A percentile compares a stretch with the other conserved stretches of the same genome.
phyloP scores from a whole-genome alignment of 1,139 yeast species.

The Pichia sp. region DNA sequence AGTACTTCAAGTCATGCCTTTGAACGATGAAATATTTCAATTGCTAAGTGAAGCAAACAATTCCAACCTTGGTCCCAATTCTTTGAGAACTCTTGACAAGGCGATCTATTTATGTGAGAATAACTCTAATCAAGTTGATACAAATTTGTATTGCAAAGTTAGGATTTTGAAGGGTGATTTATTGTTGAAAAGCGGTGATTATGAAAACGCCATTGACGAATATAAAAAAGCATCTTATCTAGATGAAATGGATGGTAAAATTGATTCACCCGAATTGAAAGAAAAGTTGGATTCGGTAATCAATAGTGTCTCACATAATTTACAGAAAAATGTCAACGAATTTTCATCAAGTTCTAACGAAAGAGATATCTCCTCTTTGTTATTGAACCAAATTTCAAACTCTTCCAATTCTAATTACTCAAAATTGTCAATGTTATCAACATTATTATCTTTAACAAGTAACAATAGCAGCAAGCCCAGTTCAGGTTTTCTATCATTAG shows the following conservation, averaged over 20 bases:
- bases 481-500: constrained; percentile 18
- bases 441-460: constrained; percentile 16
- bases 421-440: constrained; percentile 18
- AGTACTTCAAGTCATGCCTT: constrained; percentile 2
- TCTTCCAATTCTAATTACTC: constrained; percentile 18
- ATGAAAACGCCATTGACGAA: constrained; percentile 19
- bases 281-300: constrained; percentile 18
- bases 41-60: constrained; percentile 15
- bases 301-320: constrained; percentile 14
- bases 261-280: constrained; percentile 24
- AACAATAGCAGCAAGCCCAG: not conserved
- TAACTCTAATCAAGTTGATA: constrained; percentile 14
- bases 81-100: constrained; percentile 2
- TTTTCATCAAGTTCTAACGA: constrained; percentile 18
- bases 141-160: constrained; percentile 19
- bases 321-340: constrained; percentile 17
- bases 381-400: constrained; percentile 20
- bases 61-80: constrained; percentile 7
- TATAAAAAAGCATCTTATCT: constrained; percentile 22
- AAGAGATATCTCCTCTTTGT: constrained; percentile 21
- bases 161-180: constrained; percentile 23
- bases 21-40: constrained; percentile 14
- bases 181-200: constrained; percentile 16
- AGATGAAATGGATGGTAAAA: constrained; percentile 24
- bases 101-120: constrained; percentile 10